Base-by-base conservation (phyloP, 2,329 filamentous ascomycete species). In the Colletotrichum chlorophyti region DNA sequence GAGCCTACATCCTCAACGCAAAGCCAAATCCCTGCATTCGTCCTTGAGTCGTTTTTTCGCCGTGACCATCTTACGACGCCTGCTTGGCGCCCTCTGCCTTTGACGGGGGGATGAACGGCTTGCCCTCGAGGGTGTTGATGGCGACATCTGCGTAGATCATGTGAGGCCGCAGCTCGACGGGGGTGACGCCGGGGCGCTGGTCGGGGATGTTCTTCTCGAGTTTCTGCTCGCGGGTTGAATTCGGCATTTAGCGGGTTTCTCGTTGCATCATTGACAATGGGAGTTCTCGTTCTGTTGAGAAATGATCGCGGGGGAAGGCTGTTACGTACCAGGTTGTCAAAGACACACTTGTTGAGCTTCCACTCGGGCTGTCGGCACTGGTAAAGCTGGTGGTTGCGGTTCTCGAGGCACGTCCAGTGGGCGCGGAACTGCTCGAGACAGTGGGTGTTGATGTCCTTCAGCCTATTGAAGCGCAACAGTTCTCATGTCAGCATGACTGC, bases 311-410 rank as follows among this genome's bases (percentile, higher is more conserved):
- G 9, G 27, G 37, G 29, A 5, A 7, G 31, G 24, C 1, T 4
- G 29, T 9, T 48, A 82, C 90, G 62, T 82, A 99, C 95, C 80
- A 99, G 77, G 74, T 97, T 98, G 66, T 97, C 89, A 72, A 91
- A 98, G 45, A 97, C 93, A 77, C 95, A 99, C 79, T 89, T 90
- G 83, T 97, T 99, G 69, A 99, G 81, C 72, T 88, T 88, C 85
- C 91, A 89, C 82, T 99, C 95, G 64, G 85, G 82, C 70, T 87
- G 88, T 68, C 95, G 87, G 81, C 95, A 99, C 72, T 98, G 92
- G 90, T 92, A 99, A 60, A 98, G 81, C 78, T 97, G 91, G 72
- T 99, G 95, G 82, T 99, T 99, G 81, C 96, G 93, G 80, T 96
- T 89, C 72, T 99, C 95, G 58, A 99, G 84, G 72, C 95, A 99